Evolutionary conservation across 805 yeast species (phyloP), one percentile per base, ranked within the genome.

Genomic region (Teunomyces barrocoloradensis): DNA sequence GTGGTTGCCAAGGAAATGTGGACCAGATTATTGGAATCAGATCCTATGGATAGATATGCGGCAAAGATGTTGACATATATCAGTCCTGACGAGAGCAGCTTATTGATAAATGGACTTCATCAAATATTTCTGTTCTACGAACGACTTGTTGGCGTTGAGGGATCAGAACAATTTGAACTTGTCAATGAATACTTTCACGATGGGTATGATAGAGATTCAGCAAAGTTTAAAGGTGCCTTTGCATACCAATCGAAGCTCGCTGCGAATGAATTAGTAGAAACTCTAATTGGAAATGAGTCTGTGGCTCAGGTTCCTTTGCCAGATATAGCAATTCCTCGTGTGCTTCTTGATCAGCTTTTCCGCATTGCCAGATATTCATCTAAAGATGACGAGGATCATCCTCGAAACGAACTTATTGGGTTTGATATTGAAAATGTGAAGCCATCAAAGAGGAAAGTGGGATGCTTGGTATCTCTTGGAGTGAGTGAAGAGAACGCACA

Each of bases 51-150:
- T 6, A 54, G 64, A 13, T 55, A 28, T 53, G 64, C 45, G 37
- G 65, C 39, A 43, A 61, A 30, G 56, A 65, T 37, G 4, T 51
- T 71, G n/a, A 73, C 68, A 34, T 70, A 68, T 27, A 56, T 71
- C n/a, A 64, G 69, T 15, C 65, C 61, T 29, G 58, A 68, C 10
- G 68, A 67, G 25, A 65, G 71, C 30, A 59, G 71, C 5, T 57
- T 66, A 1, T 69, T 72, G 28, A 69, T 74, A 35, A 70, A 74
- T 32, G 66, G 77, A n/a, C 58, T 79, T 6, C 64, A 72, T 42
- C 73, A 72, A 39, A 59, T 73, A 1, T 58, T 81, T 4, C 65
- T 71, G 2, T 66, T 81, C 11, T 70, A 77, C 52, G 71, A 74
- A 15, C 75, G 74, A 41, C 63, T 77, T 0, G 72, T 75, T 3